Base-by-base conservation (phyloP, 768 basidiomycete genomes). In the Rhodotorula graminis region DNA sequence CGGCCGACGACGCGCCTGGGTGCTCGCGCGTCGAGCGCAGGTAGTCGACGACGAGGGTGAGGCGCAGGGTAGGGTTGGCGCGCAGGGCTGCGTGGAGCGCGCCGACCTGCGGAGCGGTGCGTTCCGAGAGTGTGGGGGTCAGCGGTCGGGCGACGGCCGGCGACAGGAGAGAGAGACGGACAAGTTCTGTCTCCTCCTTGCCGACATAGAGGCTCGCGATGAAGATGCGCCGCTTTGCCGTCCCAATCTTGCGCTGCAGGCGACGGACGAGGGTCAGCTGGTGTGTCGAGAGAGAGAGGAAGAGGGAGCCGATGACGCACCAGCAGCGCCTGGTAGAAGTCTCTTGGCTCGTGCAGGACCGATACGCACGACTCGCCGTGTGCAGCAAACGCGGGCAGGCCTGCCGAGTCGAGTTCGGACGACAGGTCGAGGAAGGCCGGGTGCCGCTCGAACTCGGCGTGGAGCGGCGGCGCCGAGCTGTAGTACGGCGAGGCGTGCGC, bases 161-260 rank as follows among this genome's bases (percentile, higher is more conserved):
- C 27, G 60, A 10, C 15, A 29, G 64, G 33, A 31, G 53, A 47
- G 29, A 3, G 1, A 49, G 61, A 84, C 89, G 76, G 68, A 94
- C 95, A 75, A 99, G 84, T 72, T 90, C 86, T 16, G 82, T 82
- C 80, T 96, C 92, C 63, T 87, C 85, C 19, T 87, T 85, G 21
- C 92, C 92, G 65, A 96, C 87, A 80, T 96, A 96, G 19, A 96
- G 82, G 1, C 91, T 91, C 0, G 95, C 96, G 42, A 99, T 85
- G 78, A 94, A 91, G 77, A 99, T 87, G 67, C 93, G 86, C 62
- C 83, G 81, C 68, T 87, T 86, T 1, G 95, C 95, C n/a, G 86
- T 84, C 57, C 82, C 82, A 64, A 98, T 88, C 85, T 92, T 88
- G 70, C 86, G 83, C 93, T 94, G 77, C 23, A 40, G 63, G 25